phyloP scores from a whole-genome alignment of 768 basidiomycete genomes.

The Boletus rubescentipes region DNA sequence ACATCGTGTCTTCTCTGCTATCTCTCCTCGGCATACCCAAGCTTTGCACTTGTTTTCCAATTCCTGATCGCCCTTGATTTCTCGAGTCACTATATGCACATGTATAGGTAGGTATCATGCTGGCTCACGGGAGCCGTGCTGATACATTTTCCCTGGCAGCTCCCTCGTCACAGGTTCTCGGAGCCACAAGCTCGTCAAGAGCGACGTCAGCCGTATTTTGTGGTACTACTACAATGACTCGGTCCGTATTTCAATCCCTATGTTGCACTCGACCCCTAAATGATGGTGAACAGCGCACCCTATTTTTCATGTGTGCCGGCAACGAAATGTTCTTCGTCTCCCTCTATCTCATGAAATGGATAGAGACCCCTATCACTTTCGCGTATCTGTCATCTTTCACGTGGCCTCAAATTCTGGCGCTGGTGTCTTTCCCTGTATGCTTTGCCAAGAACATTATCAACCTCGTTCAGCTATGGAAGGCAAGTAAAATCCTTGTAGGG shows the following conservation, averaged over 20 bases:
- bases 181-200: conserved; percentile 90
- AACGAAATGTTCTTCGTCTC: conserved; percentile 97
- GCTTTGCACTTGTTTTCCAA: conserved; percentile 84
- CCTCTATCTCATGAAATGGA: conserved; percentile 91
- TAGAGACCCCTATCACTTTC: conserved; percentile 59
- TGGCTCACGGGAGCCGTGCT: background rate
- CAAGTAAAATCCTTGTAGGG: conserved; percentile 90
- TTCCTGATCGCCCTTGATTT: conserved; percentile 97
- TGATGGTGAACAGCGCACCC: conserved; percentile 53
- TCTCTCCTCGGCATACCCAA: conserved; percentile 86
- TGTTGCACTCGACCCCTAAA: background rate
- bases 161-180: conserved; percentile 92
- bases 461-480: conserved; percentile 97
- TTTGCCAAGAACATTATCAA: conserved; percentile 89
- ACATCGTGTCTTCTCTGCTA: conserved; percentile 94
- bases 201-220: conserved; percentile 89
- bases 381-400: conserved; percentile 43
- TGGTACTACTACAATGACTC: conserved; percentile 93
- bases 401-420: conserved; percentile 74
- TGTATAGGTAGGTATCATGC: conserved; percentile 77
- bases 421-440: conserved; percentile 64
- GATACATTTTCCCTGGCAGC: conserved; percentile 41
- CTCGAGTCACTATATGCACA: conserved; percentile 98
- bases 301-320: conserved; percentile 91
- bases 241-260: conserved; percentile 46